phyloP scores from a whole-genome alignment of 805 yeast genomes.

The Cyberlindnera lachancei region DNA sequence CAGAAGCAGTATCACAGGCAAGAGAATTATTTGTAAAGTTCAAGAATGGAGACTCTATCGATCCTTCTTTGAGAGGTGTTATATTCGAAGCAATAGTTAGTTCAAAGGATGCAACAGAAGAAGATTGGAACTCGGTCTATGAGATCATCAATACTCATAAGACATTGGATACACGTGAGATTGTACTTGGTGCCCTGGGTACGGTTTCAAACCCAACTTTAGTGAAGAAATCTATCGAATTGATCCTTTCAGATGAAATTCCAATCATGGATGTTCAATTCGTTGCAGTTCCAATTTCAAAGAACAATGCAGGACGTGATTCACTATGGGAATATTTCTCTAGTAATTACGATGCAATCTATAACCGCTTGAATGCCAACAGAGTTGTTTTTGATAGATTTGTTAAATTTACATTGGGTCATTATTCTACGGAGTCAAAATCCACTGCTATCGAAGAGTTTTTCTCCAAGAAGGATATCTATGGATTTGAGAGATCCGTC shows the following conservation, averaged over 20 bases:
- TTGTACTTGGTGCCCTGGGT: constrained; percentile 65
- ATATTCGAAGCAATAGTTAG: constrained; percentile 56
- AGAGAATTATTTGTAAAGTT: constrained; percentile 33
- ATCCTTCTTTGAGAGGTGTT: constrained; percentile 66
- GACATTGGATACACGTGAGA: constrained; percentile 56
- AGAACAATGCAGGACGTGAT: constrained; percentile 53
- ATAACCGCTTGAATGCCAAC: constrained; percentile 65
- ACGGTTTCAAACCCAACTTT: constrained; percentile 43
- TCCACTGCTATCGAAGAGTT: constrained; percentile 41
- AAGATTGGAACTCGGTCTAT: constrained; percentile 54
- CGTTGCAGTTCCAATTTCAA: constrained; percentile 65
- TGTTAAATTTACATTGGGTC: constrained; percentile 51
- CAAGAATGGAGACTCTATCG: constrained; percentile 46
- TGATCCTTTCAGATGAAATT: constrained; percentile 45
- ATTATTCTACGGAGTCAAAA: constrained; percentile 48
- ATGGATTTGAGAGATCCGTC: constrained; percentile 55
- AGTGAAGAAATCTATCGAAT: constrained; percentile 44
- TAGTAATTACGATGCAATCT: constrained; percentile 61
- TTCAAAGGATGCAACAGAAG: constrained; percentile 52
- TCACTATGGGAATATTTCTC: constrained; percentile 67
- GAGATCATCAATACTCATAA: constrained; percentile 52
- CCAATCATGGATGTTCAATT: constrained; percentile 70
- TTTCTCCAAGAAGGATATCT: constrained; percentile 44
- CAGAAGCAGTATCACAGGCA: constrained; percentile 37
- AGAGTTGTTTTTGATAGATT: constrained; percentile 71